Evolutionary conservation across 331 rosid species (phyloP).

Genomic region (Quercus tomentella): DNA sequence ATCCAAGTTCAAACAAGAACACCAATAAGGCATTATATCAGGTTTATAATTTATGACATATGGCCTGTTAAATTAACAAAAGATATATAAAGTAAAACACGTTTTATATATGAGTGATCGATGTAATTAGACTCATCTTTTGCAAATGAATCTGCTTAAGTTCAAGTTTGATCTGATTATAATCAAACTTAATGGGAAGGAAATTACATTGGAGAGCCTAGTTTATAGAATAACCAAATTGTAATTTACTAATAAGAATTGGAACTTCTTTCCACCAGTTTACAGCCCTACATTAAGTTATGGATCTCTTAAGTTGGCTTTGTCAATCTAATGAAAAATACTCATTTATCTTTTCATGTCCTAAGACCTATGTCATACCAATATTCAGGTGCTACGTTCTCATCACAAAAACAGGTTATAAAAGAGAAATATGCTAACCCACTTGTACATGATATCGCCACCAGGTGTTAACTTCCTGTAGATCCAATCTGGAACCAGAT

Average conservation of each 20-base stretch:
- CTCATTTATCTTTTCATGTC: background rate
- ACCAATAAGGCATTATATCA: background rate
- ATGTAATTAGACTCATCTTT: background rate
- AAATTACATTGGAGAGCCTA: background rate
- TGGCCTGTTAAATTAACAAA: no score
- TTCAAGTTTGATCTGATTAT: background rate
- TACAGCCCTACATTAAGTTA: background rate
- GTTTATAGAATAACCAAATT: background rate
- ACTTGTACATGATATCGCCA: constrained; percentile 60
- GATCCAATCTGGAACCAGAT: constrained; percentile 58
- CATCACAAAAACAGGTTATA: background rate
- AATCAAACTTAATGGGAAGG: background rate
- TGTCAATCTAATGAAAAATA: background rate
- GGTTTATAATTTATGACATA: no score
- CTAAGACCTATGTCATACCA: background rate
- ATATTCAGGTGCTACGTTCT: background rate
- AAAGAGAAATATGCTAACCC: constrained; percentile 15
- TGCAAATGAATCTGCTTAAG: background rate
- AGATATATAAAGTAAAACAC: background rate
- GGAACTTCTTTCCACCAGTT: background rate
- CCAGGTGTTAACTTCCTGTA: constrained; percentile 38
- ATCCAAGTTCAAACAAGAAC: background rate
- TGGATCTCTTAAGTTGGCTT: background rate
- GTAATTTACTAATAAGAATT: background rate
- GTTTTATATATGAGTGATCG: background rate